Evolutionary conservation across 805 yeast genomes (phyloP).

Genomic region (Cyberlindnera euphorbiiphila): DNA sequence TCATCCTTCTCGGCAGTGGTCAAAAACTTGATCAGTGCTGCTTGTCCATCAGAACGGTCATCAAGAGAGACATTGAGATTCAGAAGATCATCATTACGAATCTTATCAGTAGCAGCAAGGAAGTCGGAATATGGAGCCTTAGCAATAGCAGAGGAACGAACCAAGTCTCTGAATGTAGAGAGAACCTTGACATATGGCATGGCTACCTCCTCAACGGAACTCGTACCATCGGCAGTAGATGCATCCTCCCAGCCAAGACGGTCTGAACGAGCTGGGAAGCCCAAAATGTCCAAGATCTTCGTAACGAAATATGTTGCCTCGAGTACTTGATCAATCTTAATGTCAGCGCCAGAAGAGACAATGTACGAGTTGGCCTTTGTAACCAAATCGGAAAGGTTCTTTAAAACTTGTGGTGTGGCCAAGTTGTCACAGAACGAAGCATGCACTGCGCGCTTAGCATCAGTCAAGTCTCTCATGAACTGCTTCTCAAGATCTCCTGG

Average conservation of each 20-base stretch:
- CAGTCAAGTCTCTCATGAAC: slow-evolving; percentile 46
- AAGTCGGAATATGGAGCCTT: slow-evolving; percentile 47
- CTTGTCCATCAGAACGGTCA: slow-evolving; percentile 73
- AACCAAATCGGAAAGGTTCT: slow-evolving; percentile 62
- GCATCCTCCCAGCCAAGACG: slow-evolving; percentile 75
- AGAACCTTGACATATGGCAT: slow-evolving; percentile 79
- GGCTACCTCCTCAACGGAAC: slow-evolving; percentile 57
- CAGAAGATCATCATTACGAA: slow-evolving; percentile 70
- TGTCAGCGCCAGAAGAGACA: slow-evolving; percentile 43
- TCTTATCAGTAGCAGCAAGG: slow-evolving; percentile 65
- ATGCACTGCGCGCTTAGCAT: slow-evolving; percentile 59
- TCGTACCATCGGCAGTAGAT: slow-evolving; percentile 22
- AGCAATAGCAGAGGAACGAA: slow-evolving; percentile 70
- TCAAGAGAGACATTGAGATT: slow-evolving; percentile 80
- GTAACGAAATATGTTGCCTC: slow-evolving; percentile 68
- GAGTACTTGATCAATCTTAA: slow-evolving; percentile 62
- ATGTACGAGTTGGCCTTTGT: slow-evolving; percentile 72
- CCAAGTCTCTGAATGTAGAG: slow-evolving; percentile 75
- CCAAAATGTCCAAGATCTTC: slow-evolving; percentile 64
- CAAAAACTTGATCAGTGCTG: slow-evolving; percentile 82
- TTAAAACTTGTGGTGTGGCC: slow-evolving; percentile 71
- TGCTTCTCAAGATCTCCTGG: slow-evolving; percentile 50
- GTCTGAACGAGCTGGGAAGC: slow-evolving; percentile 70
- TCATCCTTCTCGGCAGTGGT: slow-evolving; percentile 65
- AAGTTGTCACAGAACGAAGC: slow-evolving; percentile 85